Evolutionary conservation across 495 filamentous ascomycete species (phyloP), one percentile per base, ranked within the genome.

Genomic region (Chaetomium tenue): DNA sequence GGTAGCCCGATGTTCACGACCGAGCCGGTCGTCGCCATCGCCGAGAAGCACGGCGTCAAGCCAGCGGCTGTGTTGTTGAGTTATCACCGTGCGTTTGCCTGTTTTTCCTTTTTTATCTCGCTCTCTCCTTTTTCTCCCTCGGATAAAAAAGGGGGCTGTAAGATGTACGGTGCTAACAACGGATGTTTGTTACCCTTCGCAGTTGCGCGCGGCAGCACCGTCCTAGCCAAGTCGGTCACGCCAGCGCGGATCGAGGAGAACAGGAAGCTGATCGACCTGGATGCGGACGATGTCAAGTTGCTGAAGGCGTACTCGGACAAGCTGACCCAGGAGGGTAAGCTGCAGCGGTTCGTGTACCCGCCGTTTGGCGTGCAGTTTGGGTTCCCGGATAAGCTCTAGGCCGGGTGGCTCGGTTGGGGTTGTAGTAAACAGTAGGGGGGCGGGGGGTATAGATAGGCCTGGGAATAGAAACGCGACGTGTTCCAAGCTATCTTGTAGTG

Each of bases 171-270:
- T 61, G 46, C 61, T 69, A 39, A 69, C 47, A 20, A 23, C 12
- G 7, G 51, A 0, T 47, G 44, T 25, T 50, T 47, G 44, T 25
- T 50, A 9, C 37, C 15, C 3, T 37, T 37, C 11, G 33, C 39
- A 91, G 90, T 91, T 58, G 82, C 86, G 57, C 85, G 89, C 59
- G 88, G 88, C 58, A 84, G 79, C 60, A 89, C 87, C 12, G 90
- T 93, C 16, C 82, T 94, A 28, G 84, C 89, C 69, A 94, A 94
- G 77, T 93, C 90, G 0, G 87, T 91, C 11, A 91, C 84, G 5
- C 86, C 87, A 13, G 81, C 84, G 58, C 83, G 89, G 54, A 93
- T 93, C 75, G 85, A 88, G 74, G 83, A 85, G 63, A 94, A 94
- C 76, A 76, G 83, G 72, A 81, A 88, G 58, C 76, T 91, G 63